Evolutionary conservation across 495 filamentous ascomycete species (phyloP), one percentile per base, ranked within the genome.

Genomic region (Usnea hakonensis): DNA sequence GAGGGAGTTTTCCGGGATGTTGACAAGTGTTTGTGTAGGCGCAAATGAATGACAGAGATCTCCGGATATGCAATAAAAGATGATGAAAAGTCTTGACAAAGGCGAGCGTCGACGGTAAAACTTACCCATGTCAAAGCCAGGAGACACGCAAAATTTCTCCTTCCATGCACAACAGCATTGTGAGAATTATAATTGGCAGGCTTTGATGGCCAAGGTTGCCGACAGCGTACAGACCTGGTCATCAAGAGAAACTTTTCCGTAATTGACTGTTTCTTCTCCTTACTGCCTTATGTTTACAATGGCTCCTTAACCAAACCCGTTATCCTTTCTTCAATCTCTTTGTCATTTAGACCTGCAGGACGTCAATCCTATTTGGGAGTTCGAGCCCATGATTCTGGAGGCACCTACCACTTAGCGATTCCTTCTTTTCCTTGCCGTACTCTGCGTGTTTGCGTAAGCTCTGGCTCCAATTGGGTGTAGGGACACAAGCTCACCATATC

Each of bases 241-340:
- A 11, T 28, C 9, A 28, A 6, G 16, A 41, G 21, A 26, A 14
- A 28, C 43, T 11, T 48, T 23, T 14, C n/a, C n/a, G n/a, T n/a
- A n/a, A n/a, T n/a, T 0, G 48, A 52, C 28, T 52, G 28, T 52
- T 28, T 52, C 21, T 30, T 28, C 5, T 16, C 16, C 13, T 6
- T 32, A 0, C 16, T 19, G 26, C 4, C 28, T 32, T 16, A 14
- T 32, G 19, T 9, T 19, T 52, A 32, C 26, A 52, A 32, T 17
- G 48, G 48, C 28, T 52, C 28, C 48, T 52, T 52, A 55, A 96
- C 93, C 64, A 98, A 78, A 60, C 81, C 79, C 61, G 90, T 87
- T 63, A 98, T 84, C 67, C 85, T 85, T 55, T 90, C 88, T 78
- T 97, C 95, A 68, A 98, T 96, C 76, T 92, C 85, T 75, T 94